Conservation (phyloP, 805 yeast species). For the Blastobotrys attinorum region DNA sequence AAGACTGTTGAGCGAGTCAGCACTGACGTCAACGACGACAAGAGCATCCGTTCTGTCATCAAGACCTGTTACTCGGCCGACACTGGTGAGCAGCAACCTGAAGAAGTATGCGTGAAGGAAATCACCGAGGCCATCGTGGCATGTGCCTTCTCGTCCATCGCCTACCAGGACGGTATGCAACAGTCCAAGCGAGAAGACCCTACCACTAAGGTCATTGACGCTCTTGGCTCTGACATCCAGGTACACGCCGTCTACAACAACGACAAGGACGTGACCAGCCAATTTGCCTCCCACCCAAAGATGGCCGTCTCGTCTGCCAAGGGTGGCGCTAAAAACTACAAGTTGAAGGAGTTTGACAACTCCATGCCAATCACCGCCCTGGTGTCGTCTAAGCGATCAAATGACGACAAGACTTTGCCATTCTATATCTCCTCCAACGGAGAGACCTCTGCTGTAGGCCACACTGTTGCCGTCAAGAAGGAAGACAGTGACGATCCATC, state of each 20-base stretch:
- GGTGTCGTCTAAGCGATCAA: neutral
- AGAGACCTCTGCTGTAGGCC: neutral
- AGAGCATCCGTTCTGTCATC: neutral
- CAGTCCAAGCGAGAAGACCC: neutral
- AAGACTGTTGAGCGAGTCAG: neutral
- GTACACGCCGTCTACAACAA: neutral
- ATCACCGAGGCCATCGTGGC: neutral
- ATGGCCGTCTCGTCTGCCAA: neutral
- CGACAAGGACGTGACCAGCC: neutral
- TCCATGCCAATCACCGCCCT: neutral
- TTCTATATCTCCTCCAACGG: neutral
- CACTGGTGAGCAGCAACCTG: neutral
- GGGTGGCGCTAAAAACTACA: neutral
- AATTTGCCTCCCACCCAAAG: neutral
- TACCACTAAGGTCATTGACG: neutral
- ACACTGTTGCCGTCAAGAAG: neutral
- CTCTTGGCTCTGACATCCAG: neutral
- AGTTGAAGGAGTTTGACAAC: neutral
- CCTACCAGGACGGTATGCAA: neutral
- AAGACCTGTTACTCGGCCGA: neutral
- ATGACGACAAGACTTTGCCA: neutral
- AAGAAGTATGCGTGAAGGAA: neutral
- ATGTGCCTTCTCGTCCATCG: neutral
- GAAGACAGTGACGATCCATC: neutral
- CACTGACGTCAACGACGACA: neutral